Percentiles rank a stretch among this genome's conserved stretches.
These are phyloP conservation scores for Oldenlandia corymbosa DNA, from an alignment of 257 asterid genomes.

Conservation along the genomic window DNA sequence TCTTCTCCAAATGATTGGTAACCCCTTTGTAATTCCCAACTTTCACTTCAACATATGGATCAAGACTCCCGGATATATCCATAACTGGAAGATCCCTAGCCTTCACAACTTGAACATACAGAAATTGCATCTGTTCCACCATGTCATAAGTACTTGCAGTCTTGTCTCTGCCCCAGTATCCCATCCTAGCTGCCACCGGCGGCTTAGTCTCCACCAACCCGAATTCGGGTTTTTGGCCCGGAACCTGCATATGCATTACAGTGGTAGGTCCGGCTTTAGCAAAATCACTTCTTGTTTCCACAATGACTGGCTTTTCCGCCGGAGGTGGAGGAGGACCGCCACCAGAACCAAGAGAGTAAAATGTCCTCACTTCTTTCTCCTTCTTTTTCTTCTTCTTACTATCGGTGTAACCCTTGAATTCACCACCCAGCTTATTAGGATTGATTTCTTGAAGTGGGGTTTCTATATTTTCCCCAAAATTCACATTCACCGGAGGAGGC, in stretches of 20 bases:
- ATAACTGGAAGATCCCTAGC: constrained; percentile 75
- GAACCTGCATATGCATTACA: constrained; percentile 56
- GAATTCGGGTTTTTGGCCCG: constrained; percentile 63
- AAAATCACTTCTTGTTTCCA: constrained; percentile 41
- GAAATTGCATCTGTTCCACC: constrained; percentile 80
- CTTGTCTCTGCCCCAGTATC: constrained; percentile 91
- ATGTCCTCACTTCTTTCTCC: constrained; percentile 50
- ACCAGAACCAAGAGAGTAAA: constrained; percentile 52
- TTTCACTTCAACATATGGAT: constrained; percentile 84
- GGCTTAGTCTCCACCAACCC: constrained; percentile 81
- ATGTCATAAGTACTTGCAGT: constrained; percentile 85
- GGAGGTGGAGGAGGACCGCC: constrained; percentile 34
- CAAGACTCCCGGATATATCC: constrained; percentile 78
- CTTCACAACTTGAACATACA: constrained; percentile 59
- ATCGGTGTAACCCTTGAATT: constrained; percentile 36
- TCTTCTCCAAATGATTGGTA: constrained; percentile 68
- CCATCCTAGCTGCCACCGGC: constrained; percentile 81
- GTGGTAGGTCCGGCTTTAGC: constrained; percentile 34
- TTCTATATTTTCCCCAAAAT: constrained; percentile 19
- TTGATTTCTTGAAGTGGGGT: constrained; percentile 34
- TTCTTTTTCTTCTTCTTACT: constrained; percentile 45
- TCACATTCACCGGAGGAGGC: constrained; percentile 22
- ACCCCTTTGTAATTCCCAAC: constrained; percentile 83
- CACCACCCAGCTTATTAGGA: constrained; percentile 33
- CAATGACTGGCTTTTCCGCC: constrained; percentile 30